These are phyloP conservation scores for Nigrospora oryzae DNA, from an alignment of 2,329 filamentous ascomycete genomes.

Conservation along the genomic window DNA sequence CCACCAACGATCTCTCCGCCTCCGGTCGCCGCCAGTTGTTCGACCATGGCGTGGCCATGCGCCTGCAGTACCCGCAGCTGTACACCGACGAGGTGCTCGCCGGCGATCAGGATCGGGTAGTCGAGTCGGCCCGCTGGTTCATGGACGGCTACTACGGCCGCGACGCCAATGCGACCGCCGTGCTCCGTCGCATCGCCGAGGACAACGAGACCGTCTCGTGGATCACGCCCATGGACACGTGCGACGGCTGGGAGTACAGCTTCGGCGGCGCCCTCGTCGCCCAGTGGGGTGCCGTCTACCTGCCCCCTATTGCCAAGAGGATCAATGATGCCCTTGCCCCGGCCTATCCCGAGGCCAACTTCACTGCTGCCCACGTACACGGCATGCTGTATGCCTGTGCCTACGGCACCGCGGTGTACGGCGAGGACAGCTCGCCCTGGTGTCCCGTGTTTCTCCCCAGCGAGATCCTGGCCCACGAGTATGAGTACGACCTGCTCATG, in stretches of 20 bases:
- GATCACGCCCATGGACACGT: conserved; percentile 13
- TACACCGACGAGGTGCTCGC: conserved; percentile 9
- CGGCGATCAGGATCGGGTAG: conserved; percentile 11
- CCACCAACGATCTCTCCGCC: conserved; percentile 9
- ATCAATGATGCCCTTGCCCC: conserved; percentile 8
- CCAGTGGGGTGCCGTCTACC: conserved; percentile 9
- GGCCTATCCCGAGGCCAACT: conserved; percentile 9
- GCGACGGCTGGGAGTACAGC: conserved; percentile 7
- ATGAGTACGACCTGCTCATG: conserved; percentile 14
- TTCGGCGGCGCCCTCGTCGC: conserved; percentile 4
- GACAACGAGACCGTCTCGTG: conserved; percentile 10
- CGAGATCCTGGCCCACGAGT: conserved; percentile 12
- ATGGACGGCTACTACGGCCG: conserved; percentile 13
- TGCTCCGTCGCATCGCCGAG: conserved; percentile 5
- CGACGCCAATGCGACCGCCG: conserved; percentile 8
- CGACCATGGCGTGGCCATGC: conserved; percentile 11
- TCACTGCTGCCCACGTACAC: conserved; percentile 9
- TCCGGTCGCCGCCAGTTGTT: conserved; percentile 12
- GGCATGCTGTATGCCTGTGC: conserved; percentile 14
- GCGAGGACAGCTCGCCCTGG: conserved; percentile 11
- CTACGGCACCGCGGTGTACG: conserved; percentile 12
- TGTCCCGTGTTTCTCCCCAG: conserved; percentile 10
- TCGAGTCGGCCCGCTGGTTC: conserved; percentile 13
- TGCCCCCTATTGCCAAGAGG: conserved; percentile 10
- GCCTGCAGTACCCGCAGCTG: conserved; percentile 8